Conservation (phyloP, 768 basidiomycete species). For the Mrakia frigida region DNA sequence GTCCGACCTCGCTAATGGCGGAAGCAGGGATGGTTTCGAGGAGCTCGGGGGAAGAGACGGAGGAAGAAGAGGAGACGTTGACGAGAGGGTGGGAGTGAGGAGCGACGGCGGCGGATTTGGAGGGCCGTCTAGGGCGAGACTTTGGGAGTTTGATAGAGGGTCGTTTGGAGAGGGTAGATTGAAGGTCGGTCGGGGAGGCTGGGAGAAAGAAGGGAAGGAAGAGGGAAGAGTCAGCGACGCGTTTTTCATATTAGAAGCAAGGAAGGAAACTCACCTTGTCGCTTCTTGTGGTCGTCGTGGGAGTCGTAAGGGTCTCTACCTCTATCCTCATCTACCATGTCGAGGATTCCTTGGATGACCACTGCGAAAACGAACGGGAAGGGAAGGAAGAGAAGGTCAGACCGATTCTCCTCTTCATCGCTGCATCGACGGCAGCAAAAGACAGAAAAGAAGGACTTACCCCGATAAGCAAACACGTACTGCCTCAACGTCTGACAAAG, state of each 20-base stretch:
- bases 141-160: slow-evolving; percentile 31
- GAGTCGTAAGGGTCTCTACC: slow-evolving; percentile 35
- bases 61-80: not conserved
- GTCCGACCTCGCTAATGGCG: not conserved
- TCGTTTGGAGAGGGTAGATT: slow-evolving; percentile 25
- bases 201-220: not conserved
- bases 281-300: slow-evolving; percentile 27
- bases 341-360: slow-evolving; percentile 71
- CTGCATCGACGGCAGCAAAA: not conserved
- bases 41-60: not conserved
- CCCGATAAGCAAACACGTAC: slow-evolving; percentile 88
- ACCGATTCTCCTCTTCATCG: not conserved
- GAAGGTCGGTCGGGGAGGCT: slow-evolving; percentile 25
- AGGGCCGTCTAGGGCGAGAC: slow-evolving; percentile 6
- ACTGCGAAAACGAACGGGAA: slow-evolving; percentile 38
- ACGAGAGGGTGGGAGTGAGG: not conserved
- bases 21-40: not conserved
- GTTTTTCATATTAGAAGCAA: too few relatives aligned
- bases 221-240: not conserved
- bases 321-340: slow-evolving; percentile 68
- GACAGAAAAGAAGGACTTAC: slow-evolving; percentile 5
- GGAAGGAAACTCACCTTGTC: slow-evolving; percentile 22
- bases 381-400: not conserved
- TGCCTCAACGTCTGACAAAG: slow-evolving; percentile 89
- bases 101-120: slow-evolving; percentile 49